Evolutionary conservation across 2,329 filamentous ascomycete genomes (phyloP), one percentile per base, ranked within the genome.

Genomic region (Penicillium hesseltinei): DNA sequence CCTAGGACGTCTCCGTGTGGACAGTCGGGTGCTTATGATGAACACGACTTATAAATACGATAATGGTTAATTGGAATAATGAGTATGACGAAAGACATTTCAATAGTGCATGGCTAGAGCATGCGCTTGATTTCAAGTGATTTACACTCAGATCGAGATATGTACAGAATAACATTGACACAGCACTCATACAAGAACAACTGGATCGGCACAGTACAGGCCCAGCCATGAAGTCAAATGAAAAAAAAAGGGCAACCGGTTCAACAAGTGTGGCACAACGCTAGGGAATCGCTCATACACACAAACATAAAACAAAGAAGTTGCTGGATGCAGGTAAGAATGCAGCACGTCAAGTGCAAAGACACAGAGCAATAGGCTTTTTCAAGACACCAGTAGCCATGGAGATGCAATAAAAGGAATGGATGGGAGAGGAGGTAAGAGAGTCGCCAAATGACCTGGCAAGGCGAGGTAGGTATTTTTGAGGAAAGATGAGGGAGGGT

Each of bases 251-350:
- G 40, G 25, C 15, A 42, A 54, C 21, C 39, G 29, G 50, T 19
- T 27, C 40, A 36, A 55, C 7, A 36, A 27, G 23, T 58, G 54
- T 48, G 59, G 53, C 45, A 54, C 38, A 62, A 54, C 63, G 63
- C 62, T 65, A 60, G 42, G 51, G 57, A 64, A 62, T 61, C 54
- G 57, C 64, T 62, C 45, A 61, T 53, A 55, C 53, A 57, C 59
- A 52, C 51, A 43, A 51, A 46, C 11, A 57, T 7, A 31, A 33
- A 48, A 45, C 17, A 21, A 35, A 29, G 38, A 19, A 13, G 27
- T 45, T 53, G 35, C 51, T 33, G 17, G 27, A 48, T 50, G 46
- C 35, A 27, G 25, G 38, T 23, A 25, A 42, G 36, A 35, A 46
- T 47, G 44, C 49, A 35, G 50, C 45, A 54, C 46, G n/a, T 43